Base-by-base conservation (phyloP, 306 rosid species). In the Erythrophleum fordii region DNA sequence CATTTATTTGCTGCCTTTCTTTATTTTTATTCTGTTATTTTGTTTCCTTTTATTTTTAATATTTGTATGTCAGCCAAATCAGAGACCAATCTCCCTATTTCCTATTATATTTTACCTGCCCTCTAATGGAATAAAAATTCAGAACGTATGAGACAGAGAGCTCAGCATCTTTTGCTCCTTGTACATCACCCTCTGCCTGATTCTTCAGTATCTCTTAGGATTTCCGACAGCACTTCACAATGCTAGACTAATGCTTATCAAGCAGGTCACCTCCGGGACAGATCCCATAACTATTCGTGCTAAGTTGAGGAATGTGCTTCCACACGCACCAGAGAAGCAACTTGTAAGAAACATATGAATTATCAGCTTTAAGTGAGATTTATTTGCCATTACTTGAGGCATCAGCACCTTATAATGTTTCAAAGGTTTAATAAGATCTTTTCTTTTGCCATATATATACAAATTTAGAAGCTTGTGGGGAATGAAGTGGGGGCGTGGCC, bases 301-400 rank as follows among this genome's bases (percentile, higher is more conserved):
- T 49, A 89, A 83, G 80, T 82, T 95, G 82, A 90, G 93, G 90
- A 64, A 90, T 64, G 94, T 77, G 42, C 94, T 95, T 79, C 99
- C 97, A 45, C 93, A 4, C 39, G 99, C 97, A 55, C 99, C 97
- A 5, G 90, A 90, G 78, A 95, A 93, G 88, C 99, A 95, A 87
- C 95, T 91, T 80, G 99, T 95, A 77, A 88, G 97, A 77, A 77
- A 55, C 39, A 34, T 55, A 56, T 78, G 56, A 66, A 52, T 62
- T 55, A 48, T 69, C 71, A 18, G 20, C 61, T 62, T 75, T 62
- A 66, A 41, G 12, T 22, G 18, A 73, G 71, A 25, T 73, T 49
- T 55, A 41, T 66, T 5, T n/a, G 25, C 52, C 52, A 35, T 44
- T 42, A 35, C 35, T 58, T 76, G 59, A 80, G 44, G 48, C 60